phyloP scores from a whole-genome alignment of 2,329 filamentous ascomycete genomes.

The Chalaropsis thielavioides region DNA sequence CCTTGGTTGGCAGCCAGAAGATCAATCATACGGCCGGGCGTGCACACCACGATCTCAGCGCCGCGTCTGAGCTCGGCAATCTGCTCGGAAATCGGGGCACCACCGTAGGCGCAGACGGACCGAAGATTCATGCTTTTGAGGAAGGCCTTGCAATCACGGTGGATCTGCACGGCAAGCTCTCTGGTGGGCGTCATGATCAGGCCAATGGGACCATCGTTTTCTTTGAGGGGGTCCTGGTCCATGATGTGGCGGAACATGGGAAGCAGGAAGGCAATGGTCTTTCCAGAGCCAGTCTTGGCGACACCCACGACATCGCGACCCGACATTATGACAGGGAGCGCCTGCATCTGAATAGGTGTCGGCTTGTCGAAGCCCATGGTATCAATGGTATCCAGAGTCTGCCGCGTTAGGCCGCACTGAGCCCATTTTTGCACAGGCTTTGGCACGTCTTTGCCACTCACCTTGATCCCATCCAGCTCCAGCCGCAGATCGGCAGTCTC shows the following conservation, averaged over 20 bases:
- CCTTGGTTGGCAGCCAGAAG: conserved; percentile 84
- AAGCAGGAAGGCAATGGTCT: conserved; percentile 87
- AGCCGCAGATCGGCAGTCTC: conserved; percentile 69
- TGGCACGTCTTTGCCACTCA: conserved; percentile 73
- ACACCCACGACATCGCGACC: conserved; percentile 91
- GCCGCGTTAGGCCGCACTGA: conserved; percentile 77
- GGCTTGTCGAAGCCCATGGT: conserved; percentile 73
- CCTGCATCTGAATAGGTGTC: conserved; percentile 89
- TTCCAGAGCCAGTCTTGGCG: conserved; percentile 93
- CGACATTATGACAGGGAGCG: conserved; percentile 88
- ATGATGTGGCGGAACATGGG: conserved; percentile 98
- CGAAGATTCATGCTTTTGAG: conserved; percentile 72
- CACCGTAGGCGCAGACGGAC: conserved; percentile 85
- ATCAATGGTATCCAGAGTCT: conserved; percentile 73
- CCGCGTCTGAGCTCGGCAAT: conserved; percentile 93
- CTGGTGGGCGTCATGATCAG: conserved; percentile 89
- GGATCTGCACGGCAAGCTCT: conserved; percentile 86
- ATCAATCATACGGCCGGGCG: conserved; percentile 90
- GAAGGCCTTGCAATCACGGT: conserved; percentile 88
- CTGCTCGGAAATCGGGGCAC: conserved; percentile 90
- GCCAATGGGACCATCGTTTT: conserved; percentile 74
- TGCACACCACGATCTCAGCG: conserved; percentile 88
- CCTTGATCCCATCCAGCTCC: conserved; percentile 90
- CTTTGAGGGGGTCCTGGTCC: conserved; percentile 69
- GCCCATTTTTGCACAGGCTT: conserved; percentile 95